A percentile compares a stretch with the other conserved stretches of the same genome.
These are phyloP conservation scores for Myxozyma melibiosi DNA, from an alignment of 805 yeast species.

Conservation along the genomic window DNA sequence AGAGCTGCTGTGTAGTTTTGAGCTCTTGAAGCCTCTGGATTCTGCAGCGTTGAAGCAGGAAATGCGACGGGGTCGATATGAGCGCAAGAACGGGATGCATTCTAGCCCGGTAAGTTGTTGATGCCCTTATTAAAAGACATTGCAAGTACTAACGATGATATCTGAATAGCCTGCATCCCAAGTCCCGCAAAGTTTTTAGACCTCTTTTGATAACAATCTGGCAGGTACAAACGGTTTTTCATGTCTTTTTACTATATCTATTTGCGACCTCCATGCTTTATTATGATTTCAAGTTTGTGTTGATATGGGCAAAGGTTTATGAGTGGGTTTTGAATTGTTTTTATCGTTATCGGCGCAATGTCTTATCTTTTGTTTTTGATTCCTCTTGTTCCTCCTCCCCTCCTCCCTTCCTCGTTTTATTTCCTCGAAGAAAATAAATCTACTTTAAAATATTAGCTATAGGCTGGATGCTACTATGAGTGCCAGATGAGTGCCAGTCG, in stretches of 20 bases:
- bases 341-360: neutral
- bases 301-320: too few species aligned
- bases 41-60: conserved; percentile 90
- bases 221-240: neutral
- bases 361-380: neutral
- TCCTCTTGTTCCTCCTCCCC: neutral
- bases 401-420: neutral
- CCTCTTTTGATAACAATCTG: neutral
- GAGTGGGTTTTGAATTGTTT: neutral
- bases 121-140: conserved; percentile 27
- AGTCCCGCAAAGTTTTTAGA: conserved; percentile 36
- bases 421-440: too few species aligned
- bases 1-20: conserved; percentile 89
- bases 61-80: conserved; percentile 70
- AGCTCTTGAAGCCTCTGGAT: conserved; percentile 89
- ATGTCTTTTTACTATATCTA: neutral
- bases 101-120: conserved; percentile 40
- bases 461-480: too few species aligned
- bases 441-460: too few species aligned
- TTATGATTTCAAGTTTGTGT: neutral
- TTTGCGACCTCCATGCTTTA: conserved; percentile 6
- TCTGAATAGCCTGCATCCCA: conserved; percentile 33
- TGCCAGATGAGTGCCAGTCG: too few species aligned
- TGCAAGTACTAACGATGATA: neutral
- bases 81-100: conserved; percentile 59